Evolutionary conservation across 129 eudicot genomes (phyloP).

Genomic region (Gnaphalium uliginosum): DNA sequence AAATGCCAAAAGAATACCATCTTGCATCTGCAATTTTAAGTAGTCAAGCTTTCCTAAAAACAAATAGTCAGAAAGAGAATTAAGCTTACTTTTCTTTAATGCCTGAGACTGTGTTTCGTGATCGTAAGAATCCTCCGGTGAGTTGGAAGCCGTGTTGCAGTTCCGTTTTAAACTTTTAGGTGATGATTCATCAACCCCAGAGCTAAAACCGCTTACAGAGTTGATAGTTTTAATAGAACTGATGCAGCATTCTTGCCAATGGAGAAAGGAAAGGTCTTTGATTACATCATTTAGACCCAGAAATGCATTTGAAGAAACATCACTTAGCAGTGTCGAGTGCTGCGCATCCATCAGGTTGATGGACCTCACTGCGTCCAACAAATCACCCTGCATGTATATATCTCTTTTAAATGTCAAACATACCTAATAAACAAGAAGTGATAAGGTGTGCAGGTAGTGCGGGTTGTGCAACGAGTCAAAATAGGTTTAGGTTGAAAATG

Average conservation of each 20-base stretch:
- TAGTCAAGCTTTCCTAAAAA: neutral
- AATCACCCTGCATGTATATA: constrained; percentile 30
- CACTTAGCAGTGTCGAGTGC: constrained; percentile 36
- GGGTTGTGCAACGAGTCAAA: neutral
- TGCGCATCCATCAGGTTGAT: constrained; percentile 41
- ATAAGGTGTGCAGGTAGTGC: neutral
- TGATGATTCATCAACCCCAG: constrained; percentile 19
- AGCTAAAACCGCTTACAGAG: constrained; percentile 20
- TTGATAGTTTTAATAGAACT: constrained; percentile 36
- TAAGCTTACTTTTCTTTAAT: constrained; percentile 6
- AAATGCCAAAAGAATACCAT: neutral
- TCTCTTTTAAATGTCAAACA: neutral
- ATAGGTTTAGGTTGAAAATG: neutral
- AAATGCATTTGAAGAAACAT: constrained; percentile 40
- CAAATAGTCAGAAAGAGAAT: constrained; percentile 12
- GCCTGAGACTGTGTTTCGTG: neutral
- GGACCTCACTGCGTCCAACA: constrained; percentile 36
- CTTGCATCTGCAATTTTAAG: neutral
- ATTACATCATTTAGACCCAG: constrained; percentile 36
- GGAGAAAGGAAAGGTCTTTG: constrained; percentile 32
- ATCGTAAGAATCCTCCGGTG: neutral
- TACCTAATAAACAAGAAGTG: neutral
- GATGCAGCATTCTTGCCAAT: constrained; percentile 44
- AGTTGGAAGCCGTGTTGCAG: constrained; percentile 15
- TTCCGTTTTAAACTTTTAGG: constrained; percentile 3